Evolutionary conservation across 139 green algal species (phyloP).

Genomic region (Prasinococcaceae sp.): DNA sequence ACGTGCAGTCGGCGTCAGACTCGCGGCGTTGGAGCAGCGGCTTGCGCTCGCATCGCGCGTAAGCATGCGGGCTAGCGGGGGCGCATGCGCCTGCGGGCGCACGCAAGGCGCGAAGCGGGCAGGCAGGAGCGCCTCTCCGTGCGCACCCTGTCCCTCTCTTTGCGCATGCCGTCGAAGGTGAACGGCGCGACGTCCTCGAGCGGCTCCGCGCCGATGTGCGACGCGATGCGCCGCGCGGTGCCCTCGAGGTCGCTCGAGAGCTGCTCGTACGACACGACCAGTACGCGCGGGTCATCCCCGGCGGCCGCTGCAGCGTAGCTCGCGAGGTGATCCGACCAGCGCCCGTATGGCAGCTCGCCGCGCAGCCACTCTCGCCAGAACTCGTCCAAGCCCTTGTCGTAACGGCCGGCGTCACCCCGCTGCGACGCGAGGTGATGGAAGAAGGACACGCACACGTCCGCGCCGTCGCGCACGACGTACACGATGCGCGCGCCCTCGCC

Average conservation of each 20-base stretch:
- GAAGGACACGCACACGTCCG: not conserved
- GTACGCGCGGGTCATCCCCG: not conserved
- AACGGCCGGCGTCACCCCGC: not conserved
- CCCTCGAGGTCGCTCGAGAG: not conserved
- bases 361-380: slow-evolving; percentile 3
- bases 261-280: slow-evolving; percentile 4
- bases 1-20: too few relatives aligned
- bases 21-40: too few relatives aligned
- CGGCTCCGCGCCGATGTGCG: not conserved
- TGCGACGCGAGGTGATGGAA: slow-evolving; percentile 4
- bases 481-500: not conserved
- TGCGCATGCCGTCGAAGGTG: not conserved
- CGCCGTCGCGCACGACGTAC: slow-evolving; percentile 8
- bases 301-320: not conserved
- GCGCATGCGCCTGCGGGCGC: too few relatives aligned
- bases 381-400: not conserved
- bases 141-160: not conserved
- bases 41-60: too few relatives aligned
- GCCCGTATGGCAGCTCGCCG: not conserved
- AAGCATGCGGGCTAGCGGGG: too few relatives aligned
- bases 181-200: not conserved
- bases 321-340: slow-evolving; percentile 2
- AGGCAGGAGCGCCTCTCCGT: too few relatives aligned
- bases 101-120: too few relatives aligned
- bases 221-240: not conserved